Base-by-base conservation (phyloP, 208 protist species). In the Trypanosoma grayi region DNA sequence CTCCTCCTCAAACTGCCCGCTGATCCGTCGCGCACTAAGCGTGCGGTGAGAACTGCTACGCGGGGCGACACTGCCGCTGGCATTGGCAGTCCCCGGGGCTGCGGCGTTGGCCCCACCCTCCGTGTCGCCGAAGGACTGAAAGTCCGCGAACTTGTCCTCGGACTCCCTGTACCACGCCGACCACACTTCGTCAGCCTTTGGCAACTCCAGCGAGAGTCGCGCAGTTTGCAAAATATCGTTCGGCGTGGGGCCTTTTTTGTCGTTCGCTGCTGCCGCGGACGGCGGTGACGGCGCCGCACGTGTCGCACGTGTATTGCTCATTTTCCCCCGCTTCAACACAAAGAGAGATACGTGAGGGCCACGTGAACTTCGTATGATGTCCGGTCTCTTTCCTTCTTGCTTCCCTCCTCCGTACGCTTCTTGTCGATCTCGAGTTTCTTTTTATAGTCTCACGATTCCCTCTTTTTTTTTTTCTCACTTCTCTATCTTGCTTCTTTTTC, bases 1-100 rank as follows among this genome's bases (percentile, higher is more conserved):
- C 70, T 95, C 89, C 37, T 93, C 86, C 31, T 95, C 89, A 44
- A 95, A 95, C 69, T 93, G 89, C 10, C 89, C 89, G 48, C 80
- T 90, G 64, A 95, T 89, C 65, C 92, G 83, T 7, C 89, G 83
- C 47, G 82, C 82, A 52, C 78, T 88, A 54, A 93, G 66, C 18
- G 85, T 88, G 59, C 86, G 89, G 44, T 85, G 66, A 7, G 83
- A 89, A 51, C 75, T 76, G 51, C 79, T 66, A 36, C 67, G 79
- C 13, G 39, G 55, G 45, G 63, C 51, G 9, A 25, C 20, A 31
- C 63, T 46, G 10, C n/a, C 61, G 13, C n/a, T 39, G 7, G n/a
- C n/a, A 20, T 13, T 51, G 7, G 68, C 18, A 3, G 59, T 73
- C 13, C 66, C 54, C 3, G 47, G 52, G 14, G 53, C 61, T 0